Evolutionary conservation across 257 asterid species (phyloP).

Genomic region (Hygrophila difformis): DNA sequence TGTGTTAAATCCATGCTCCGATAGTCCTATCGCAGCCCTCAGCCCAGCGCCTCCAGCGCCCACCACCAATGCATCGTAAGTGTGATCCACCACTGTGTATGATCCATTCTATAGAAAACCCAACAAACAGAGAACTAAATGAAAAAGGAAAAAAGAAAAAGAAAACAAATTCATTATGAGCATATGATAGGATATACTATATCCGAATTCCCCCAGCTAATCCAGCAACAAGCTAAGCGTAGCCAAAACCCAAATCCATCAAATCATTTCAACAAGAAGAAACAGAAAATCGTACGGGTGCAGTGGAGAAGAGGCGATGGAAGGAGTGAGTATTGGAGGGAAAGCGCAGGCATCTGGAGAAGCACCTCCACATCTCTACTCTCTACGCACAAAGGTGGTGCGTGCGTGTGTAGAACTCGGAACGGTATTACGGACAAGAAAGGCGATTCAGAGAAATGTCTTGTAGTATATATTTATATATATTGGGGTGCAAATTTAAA

Average conservation of each 20-base stretch:
- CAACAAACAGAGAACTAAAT: not conserved
- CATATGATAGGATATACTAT: too few relatives aligned
- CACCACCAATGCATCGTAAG: constrained; percentile 95
- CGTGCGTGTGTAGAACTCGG: too few relatives aligned
- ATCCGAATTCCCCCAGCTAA: too few relatives aligned
- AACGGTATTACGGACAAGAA: too few relatives aligned
- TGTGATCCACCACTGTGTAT: constrained; percentile 93
- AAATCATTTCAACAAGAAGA: not conserved
- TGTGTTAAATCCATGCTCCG: constrained; percentile 97
- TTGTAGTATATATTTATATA: too few relatives aligned
- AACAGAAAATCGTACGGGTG: constrained; percentile 32
- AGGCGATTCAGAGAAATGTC: too few relatives aligned
- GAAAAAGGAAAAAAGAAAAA: not conserved
- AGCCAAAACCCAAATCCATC: not conserved
- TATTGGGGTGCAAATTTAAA: too few relatives aligned
- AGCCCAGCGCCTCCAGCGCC: constrained; percentile 99
- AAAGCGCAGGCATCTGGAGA: constrained; percentile 70
- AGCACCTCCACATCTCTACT: constrained; percentile 85
- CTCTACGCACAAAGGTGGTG: too few relatives aligned
- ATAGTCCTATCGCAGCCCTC: constrained; percentile 94
- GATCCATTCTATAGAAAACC: constrained; percentile 42
- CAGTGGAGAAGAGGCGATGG: constrained; percentile 59
- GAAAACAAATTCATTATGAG: too few relatives aligned
- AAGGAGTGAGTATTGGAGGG: constrained; percentile 37
- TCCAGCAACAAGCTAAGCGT: not conserved